Evolutionary conservation across 305 asterid genomes (phyloP), one percentile per base, ranked within the genome.

Genomic region (Rubia peregrina): DNA sequence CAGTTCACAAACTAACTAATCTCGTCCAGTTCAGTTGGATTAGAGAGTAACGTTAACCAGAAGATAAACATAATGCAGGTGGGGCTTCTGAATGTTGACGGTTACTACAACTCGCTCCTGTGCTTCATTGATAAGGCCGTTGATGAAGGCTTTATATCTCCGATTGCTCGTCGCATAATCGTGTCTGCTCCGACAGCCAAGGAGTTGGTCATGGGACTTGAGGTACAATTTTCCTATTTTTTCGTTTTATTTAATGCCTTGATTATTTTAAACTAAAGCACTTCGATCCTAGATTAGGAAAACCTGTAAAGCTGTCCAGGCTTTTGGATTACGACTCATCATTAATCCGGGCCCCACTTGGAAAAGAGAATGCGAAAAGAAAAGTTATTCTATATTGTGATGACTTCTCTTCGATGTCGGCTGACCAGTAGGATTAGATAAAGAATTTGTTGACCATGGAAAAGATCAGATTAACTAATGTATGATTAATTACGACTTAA

Each of bases 101-200:
- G 96, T 7, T 92, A 78, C 89, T 92, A 92, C 36, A 90, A 89
- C 77, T 90, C 96, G 3, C 79, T 90, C 71, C 63, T 90, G 85
- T 81, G 83, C 48, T 91, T 91, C 65, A 79, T 91, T 33, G 97
- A 91, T 44, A 89, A 89, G 84, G 97, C 97, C 74, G 97, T 92
- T 57, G 98, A 92, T 79, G 98, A 92, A 89, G 98, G 98, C 81
- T 92, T 92, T 75, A 84, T 92, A 68, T 89, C 97, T 38, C 96
- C 97, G 0, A 86, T 77, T 6, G 90, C 97, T 6, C 97, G 98
- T 74, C 86, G 90, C n/a, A 92, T 92, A 49, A 87, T 92, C 61
- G 97, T 92, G 73, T 92, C 98, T 30, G 96, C 97, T 5, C 97
- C 95, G 33, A 86, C 96, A 1, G 89, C 98, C 68, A 85, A 87